Base-by-base conservation (phyloP, 164 flowering plant species). In the Vitis rotundifolia region DNA sequence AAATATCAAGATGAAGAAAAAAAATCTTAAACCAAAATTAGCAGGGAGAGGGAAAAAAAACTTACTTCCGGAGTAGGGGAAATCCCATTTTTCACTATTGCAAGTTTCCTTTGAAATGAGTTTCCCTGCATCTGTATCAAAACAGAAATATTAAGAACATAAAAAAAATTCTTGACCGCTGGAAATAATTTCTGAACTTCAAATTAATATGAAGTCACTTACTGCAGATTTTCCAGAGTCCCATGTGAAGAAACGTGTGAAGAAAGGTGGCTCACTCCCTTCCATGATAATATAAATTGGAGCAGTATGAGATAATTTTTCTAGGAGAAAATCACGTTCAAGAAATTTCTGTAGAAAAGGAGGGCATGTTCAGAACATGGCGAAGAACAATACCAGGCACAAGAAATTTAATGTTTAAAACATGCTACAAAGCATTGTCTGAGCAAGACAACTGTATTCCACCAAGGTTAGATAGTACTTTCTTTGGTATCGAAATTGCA, bases 211-310 rank as follows among this genome's bases (percentile, higher is more conserved):
- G 10, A 58, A 59, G 37, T 18, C 51, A 83, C 96, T 90, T 83
- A 93, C 99, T 4, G 82, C 67, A 69, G 92, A 87, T 80, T 95
- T 95, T 66, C 93, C 84, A 49, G 93, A 91, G 82, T 95, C 97
- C 98, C 99, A 95, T 16, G 87, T 71, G 79, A 95, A 95, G 82
- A 93, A 95, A 66, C 95, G 94, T 56, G 97, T 91, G 76, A 95
- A 93, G 77, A 93, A 91, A 16, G 89, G 79, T 19, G 99, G 97
- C 64, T 95, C 98, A 75, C 76, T 90, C 59, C 99, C 97, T 83
- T 96, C 99, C 75, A 69, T 85, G 63, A 89, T 80, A 68, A 90
- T 53, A 76, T 84, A 96, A 18, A 96, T 74, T 68, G 98, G 97
- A 76, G 93, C 82, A 75, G 87, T 89, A 58, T n/a, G 79, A 59